Conservation (phyloP, 495 filamentous ascomycete species). For the Xylaria cubensis region DNA sequence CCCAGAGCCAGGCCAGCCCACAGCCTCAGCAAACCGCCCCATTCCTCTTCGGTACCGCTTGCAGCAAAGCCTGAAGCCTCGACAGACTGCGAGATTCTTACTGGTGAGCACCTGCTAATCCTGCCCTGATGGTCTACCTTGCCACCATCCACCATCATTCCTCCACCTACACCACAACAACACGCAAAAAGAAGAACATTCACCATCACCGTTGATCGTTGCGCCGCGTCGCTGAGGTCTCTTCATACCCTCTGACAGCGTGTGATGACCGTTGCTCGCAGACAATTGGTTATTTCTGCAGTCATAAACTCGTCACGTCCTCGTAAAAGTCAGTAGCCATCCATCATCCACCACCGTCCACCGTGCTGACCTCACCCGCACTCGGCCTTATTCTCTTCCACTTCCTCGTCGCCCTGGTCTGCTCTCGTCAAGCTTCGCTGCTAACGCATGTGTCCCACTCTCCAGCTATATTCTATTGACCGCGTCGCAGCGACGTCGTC, state of each 20-base stretch:
- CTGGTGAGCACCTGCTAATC: slow-evolving; percentile 22
- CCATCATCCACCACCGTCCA: slow-evolving; percentile 6
- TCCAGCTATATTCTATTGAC: slow-evolving; percentile 14
- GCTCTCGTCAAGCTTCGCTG: not conserved
- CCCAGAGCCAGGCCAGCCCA: slow-evolving; percentile 9
- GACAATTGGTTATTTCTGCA: slow-evolving; percentile 38
- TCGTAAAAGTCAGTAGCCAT: slow-evolving; percentile 27
- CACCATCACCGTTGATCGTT: slow-evolving; percentile 24
- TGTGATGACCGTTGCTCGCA: slow-evolving; percentile 38
- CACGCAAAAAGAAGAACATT: slow-evolving; percentile 27
- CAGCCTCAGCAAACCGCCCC: slow-evolving; percentile 28
- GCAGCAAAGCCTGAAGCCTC: slow-evolving; percentile 27
- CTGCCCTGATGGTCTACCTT: slow-evolving; percentile 20
- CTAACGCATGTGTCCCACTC: slow-evolving; percentile 3
- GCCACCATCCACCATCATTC: slow-evolving; percentile 26
- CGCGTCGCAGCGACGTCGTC: slow-evolving; percentile 13
- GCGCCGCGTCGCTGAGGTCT: slow-evolving; percentile 32
- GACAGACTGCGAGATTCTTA: slow-evolving; percentile 24
- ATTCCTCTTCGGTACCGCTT: slow-evolving; percentile 30
- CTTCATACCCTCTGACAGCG: slow-evolving; percentile 21
- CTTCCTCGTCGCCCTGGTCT: not conserved
- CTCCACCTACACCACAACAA: slow-evolving; percentile 27
- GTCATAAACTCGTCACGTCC: slow-evolving; percentile 26
- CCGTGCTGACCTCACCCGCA: slow-evolving; percentile 18
- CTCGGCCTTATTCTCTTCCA: slow-evolving; percentile 2